Evolutionary conservation across 352 stramenopile genomes (phyloP).

Genomic region (Globisporangium nagaii): DNA sequence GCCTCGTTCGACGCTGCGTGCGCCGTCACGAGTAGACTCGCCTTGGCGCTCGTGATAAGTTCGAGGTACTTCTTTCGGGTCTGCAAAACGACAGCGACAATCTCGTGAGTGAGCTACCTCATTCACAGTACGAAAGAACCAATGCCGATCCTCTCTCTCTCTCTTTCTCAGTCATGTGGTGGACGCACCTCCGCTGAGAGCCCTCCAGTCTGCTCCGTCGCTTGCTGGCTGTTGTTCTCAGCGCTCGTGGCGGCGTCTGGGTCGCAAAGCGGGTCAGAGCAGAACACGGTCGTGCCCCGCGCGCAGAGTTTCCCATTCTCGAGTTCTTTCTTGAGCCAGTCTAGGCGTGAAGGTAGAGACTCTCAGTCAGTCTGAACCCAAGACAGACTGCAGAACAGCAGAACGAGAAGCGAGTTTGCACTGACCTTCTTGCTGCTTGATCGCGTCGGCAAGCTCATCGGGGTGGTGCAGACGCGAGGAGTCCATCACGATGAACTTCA

Average conservation of each 20-base stretch:
- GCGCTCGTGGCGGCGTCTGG: neutral
- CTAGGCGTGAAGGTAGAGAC: conserved; percentile 15
- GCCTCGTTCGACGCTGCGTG: conserved; percentile 20
- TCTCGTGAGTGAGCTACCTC: too few relatives aligned
- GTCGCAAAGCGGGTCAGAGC: conserved; percentile 29
- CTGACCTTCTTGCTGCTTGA: conserved; percentile 50
- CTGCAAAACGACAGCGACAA: conserved; percentile 7
- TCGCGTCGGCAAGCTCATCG: conserved; percentile 20
- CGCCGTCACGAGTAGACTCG: conserved; percentile 30
- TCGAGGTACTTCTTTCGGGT: conserved; percentile 28
- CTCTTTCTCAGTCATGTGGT: too few relatives aligned
- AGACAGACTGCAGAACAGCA: too few relatives aligned
- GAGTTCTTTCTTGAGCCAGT: conserved; percentile 70
- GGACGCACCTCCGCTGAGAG: conserved; percentile 2
- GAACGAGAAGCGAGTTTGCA: neutral
- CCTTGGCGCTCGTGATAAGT: conserved; percentile 31
- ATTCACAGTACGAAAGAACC: too few relatives aligned
- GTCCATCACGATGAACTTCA: conserved; percentile 79
- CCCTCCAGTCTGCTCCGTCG: neutral
- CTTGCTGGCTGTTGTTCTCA: conserved; percentile 14
- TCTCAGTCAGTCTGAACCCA: neutral
- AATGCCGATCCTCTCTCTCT: too few relatives aligned
- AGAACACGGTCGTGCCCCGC: conserved; percentile 56
- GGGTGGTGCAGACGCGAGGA: conserved; percentile 33
- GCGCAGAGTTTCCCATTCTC: conserved; percentile 80